Percentiles rank a stretch among this genome's conserved stretches.
These are phyloP conservation scores for Suillus bovinus DNA, from an alignment of 768 basidiomycete species.

Conservation along the genomic window DNA sequence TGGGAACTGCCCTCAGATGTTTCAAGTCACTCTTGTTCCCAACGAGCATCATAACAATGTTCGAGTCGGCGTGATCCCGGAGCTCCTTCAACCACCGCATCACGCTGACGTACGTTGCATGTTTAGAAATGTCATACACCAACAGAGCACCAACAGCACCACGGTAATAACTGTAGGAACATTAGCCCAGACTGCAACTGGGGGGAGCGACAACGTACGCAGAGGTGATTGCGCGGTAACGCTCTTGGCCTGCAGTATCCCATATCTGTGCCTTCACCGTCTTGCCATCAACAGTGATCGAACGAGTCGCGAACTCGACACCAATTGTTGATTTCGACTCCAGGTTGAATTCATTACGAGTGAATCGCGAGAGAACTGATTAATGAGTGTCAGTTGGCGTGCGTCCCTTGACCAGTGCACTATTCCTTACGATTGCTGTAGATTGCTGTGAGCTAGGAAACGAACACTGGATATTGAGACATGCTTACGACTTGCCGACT, in stretches of 20 bases:
- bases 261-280: constrained; percentile 98
- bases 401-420: background rate
- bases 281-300: constrained; percentile 96
- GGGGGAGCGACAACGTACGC: constrained; percentile 55
- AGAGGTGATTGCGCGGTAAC: constrained; percentile 96
- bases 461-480: constrained; percentile 10
- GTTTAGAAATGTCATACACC: constrained; percentile 94
- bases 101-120: constrained; percentile 92
- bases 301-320: constrained; percentile 97
- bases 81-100: constrained; percentile 97
- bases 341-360: constrained; percentile 98
- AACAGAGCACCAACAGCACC: constrained; percentile 93
- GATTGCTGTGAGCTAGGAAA: constrained; percentile 4
- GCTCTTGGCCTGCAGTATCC: constrained; percentile 99
- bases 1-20: constrained; percentile 93
- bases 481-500: constrained; percentile 97
- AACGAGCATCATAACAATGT: constrained; percentile 94
- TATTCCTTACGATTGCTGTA: constrained; percentile 35
- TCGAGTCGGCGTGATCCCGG: constrained; percentile 90
- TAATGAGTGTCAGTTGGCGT: constrained; percentile 9
- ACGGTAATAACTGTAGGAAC: constrained; percentile 80
- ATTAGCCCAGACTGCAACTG: constrained; percentile 6
- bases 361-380: constrained; percentile 98
- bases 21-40: constrained; percentile 99
- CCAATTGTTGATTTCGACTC: constrained; percentile 99